Evolutionary conservation across 768 basidiomycete genomes (phyloP).

Genomic region (Scleroderma bovista): DNA sequence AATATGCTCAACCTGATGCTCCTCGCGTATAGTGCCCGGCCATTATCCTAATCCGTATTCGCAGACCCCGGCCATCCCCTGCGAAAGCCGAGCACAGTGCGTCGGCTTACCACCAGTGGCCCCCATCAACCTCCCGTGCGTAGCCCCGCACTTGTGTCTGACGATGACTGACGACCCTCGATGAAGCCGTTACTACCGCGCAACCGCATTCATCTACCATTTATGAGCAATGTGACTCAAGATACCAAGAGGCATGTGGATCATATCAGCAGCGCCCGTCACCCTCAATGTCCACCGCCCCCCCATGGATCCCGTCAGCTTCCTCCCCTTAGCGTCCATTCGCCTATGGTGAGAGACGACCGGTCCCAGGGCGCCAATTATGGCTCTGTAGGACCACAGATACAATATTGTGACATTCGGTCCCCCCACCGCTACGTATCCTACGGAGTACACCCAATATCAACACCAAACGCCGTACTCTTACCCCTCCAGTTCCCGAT

Average conservation of each 20-base stretch:
- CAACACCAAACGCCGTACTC: conserved; percentile 29
- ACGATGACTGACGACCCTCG: conserved; percentile 1
- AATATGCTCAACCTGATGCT: conserved; percentile 54
- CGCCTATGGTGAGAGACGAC: conserved; percentile 41
- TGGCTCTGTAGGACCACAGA: conserved; percentile 31
- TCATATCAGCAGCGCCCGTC: conserved; percentile 45
- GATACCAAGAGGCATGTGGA: conserved; percentile 42
- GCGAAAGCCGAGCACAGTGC: conserved; percentile 53
- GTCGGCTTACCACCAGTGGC: conserved; percentile 45
- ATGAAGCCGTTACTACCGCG: conserved; percentile 31
- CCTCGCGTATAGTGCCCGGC: conserved; percentile 52
- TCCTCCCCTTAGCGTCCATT: conserved; percentile 47
- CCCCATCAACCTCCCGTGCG: conserved; percentile 27
- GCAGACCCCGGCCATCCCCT: conserved; percentile 61
- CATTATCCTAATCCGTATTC: conserved; percentile 54
- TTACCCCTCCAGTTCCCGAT: conserved; percentile 33
- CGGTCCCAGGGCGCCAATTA: conserved; percentile 42
- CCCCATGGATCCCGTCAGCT: conserved; percentile 52
- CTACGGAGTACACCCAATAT: conserved; percentile 48
- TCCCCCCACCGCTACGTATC: conserved; percentile 63
- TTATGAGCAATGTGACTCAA: conserved; percentile 53
- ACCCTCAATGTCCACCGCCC: conserved; percentile 43
- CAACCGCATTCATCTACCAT: conserved; percentile 44
- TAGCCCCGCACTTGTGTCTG: conserved; percentile 16
- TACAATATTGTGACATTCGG: conserved; percentile 44